Percentiles rank a stretch among this genome's conserved stretches.
Evolutionary conservation across 306 rosid species (phyloP).

Genomic region (Cucurbita pepo): DNA sequence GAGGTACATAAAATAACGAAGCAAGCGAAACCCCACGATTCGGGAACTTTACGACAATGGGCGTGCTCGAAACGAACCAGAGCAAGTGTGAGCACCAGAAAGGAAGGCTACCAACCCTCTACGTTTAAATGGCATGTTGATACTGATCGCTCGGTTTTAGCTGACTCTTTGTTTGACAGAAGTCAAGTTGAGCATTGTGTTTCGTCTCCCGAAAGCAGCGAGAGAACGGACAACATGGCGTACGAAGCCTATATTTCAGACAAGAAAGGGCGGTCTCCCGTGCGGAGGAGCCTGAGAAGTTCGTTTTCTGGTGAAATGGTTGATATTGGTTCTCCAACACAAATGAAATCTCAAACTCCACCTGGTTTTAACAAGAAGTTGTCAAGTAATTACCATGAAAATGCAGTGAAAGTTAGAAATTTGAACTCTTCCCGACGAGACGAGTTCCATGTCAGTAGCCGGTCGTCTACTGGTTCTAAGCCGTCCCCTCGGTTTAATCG

Average conservation of each 20-base stretch:
- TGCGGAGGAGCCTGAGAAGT: constrained; percentile 19
- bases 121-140: constrained; percentile 17
- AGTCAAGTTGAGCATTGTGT: constrained; percentile 5
- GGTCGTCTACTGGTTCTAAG: constrained; percentile 10
- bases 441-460: constrained; percentile 5
- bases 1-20: constrained; percentile 16
- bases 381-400: constrained; percentile 7
- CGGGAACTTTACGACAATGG: constrained; percentile 31
- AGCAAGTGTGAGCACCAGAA: constrained; percentile 20
- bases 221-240: constrained; percentile 6
- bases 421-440: constrained; percentile 8
- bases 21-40: constrained; percentile 16
- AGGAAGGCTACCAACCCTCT: constrained; percentile 9
- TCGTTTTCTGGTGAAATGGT: constrained; percentile 10
- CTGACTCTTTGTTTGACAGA: constrained; percentile 7
- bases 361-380: constrained; percentile 10
- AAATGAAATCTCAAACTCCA: constrained; percentile 10
- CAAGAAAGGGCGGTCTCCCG: constrained; percentile 11
- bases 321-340: constrained; percentile 9
- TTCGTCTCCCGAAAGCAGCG: constrained; percentile 25
- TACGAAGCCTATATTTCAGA: constrained; percentile 15
- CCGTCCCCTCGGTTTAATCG: background rate
- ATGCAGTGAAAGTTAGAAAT: constrained; percentile 13
- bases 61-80: constrained; percentile 38
- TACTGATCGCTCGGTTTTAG: constrained; percentile 11